A percentile compares a stretch with the other conserved stretches of the same genome.
Conservation (phyloP, 225 moss, liverwort and hornwort species). For the Polytrichum formosum region DNA sequence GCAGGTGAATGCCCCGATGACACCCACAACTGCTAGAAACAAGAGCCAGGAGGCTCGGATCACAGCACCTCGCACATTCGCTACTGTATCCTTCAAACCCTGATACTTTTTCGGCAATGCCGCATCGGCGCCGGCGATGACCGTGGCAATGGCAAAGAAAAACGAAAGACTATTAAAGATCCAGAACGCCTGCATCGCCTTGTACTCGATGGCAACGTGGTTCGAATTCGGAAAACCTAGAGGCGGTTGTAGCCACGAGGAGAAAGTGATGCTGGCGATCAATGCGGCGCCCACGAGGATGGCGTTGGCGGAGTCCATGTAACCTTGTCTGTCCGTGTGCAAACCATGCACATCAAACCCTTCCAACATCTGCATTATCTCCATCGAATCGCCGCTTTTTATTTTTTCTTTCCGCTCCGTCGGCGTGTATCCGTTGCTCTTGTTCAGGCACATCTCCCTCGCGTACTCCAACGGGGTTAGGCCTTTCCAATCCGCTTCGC, state of each 20-base stretch:
- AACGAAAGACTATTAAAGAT: conserved; percentile 36
- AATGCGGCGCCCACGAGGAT: conserved; percentile 34
- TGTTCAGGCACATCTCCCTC: background rate
- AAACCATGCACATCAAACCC: conserved; percentile 15
- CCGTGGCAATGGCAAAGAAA: conserved; percentile 31
- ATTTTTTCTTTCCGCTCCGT: too few species aligned
- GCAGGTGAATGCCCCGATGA: too few species aligned
- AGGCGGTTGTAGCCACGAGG: conserved; percentile 41
- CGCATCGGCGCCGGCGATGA: conserved; percentile 6
- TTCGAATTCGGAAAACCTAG: conserved; percentile 6
- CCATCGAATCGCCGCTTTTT: background rate
- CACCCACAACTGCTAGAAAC: too few species aligned
- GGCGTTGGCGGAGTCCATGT: conserved; percentile 31
- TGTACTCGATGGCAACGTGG: too few species aligned
- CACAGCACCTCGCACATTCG: too few species aligned
- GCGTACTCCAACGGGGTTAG: conserved; percentile 3
- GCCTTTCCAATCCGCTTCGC: conserved; percentile 7
- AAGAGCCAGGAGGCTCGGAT: too few species aligned
- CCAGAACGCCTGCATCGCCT: conserved; percentile 15
- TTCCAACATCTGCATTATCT: background rate
- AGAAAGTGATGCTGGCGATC: conserved; percentile 41
- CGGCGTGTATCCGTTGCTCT: background rate
- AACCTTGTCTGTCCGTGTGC: conserved; percentile 22
- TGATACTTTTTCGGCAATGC: conserved; percentile 9
- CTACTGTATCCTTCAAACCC: too few species aligned